These are phyloP conservation scores for Fonsecaea multimorphosa DNA, from an alignment of 2,329 filamentous ascomycete genomes.

Conservation along the genomic window DNA sequence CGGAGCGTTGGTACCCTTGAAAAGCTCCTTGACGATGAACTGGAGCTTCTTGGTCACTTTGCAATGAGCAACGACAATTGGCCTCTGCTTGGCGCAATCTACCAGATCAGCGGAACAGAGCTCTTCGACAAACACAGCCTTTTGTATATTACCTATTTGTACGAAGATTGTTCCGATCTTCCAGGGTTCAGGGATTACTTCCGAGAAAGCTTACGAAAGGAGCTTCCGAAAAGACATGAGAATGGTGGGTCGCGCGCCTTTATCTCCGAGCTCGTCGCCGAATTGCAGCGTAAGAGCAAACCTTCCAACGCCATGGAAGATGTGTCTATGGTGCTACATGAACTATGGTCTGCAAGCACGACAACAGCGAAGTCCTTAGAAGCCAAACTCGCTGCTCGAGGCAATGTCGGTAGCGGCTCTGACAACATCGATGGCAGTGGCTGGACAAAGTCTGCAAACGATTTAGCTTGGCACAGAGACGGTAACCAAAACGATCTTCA, in stretches of 20 bases:
- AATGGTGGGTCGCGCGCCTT: background rate
- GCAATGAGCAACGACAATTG: background rate
- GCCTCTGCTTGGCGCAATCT: background rate
- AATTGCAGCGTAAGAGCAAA: background rate
- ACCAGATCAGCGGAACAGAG: too few species aligned
- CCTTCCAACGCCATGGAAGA: background rate
- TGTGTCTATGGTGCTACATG: constrained; percentile 3
- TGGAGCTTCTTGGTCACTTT: background rate
- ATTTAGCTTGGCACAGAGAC: background rate
- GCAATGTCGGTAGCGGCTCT: background rate
- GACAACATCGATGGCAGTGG: background rate
- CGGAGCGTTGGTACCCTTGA: background rate
- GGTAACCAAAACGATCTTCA: background rate
- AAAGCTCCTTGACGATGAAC: background rate
- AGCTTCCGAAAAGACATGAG: background rate
- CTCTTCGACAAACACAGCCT: too few species aligned
- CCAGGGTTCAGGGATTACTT: constrained; percentile 3
- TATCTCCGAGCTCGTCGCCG: background rate
- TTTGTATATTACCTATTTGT: too few species aligned
- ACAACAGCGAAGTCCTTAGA: background rate
- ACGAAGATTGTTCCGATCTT: too few species aligned
- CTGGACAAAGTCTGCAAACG: background rate
- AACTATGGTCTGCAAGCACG: background rate
- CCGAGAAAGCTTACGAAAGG: background rate
- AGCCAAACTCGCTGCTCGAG: background rate